Conservation (phyloP, 371 early-diverging fungal species). For the Mortierella sp. region DNA sequence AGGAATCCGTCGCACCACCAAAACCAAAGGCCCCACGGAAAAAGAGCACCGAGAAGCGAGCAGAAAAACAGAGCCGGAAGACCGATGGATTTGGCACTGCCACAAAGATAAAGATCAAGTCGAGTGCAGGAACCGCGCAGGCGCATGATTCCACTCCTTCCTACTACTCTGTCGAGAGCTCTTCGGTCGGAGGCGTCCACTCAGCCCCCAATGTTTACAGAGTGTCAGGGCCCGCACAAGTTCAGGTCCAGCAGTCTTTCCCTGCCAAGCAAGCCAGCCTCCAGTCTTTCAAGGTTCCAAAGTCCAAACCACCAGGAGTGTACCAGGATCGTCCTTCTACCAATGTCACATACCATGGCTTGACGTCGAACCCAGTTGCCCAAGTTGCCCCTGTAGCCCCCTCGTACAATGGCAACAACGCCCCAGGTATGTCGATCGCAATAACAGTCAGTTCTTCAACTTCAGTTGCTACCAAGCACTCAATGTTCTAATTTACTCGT, state of each 20-base stretch:
- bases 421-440: slow-evolving; percentile 7
- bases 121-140: not conserved
- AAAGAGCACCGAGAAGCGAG: slow-evolving; percentile 21
- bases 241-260: slow-evolving; percentile 5
- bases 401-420: not conserved
- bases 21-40: slow-evolving; percentile 27
- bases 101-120: slow-evolving; percentile 17
- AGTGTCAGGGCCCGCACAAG: not conserved
- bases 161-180: not conserved
- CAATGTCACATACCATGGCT: not conserved
- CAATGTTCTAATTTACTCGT: not conserved
- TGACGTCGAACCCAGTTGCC: not conserved
- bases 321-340: not conserved
- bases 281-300: not conserved
- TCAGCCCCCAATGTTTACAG: not conserved
- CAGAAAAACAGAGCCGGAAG: slow-evolving; percentile 6
- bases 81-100: not conserved
- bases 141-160: not conserved
- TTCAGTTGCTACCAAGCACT: not conserved
- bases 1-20: slow-evolving; percentile 2
- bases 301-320: not conserved
- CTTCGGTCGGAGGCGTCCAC: not conserved
- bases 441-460: not conserved
- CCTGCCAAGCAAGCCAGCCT: not conserved
- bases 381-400: not conserved